Conservation (phyloP, 2,329 filamentous ascomycete genomes). For the Ascochyta pisi region DNA sequence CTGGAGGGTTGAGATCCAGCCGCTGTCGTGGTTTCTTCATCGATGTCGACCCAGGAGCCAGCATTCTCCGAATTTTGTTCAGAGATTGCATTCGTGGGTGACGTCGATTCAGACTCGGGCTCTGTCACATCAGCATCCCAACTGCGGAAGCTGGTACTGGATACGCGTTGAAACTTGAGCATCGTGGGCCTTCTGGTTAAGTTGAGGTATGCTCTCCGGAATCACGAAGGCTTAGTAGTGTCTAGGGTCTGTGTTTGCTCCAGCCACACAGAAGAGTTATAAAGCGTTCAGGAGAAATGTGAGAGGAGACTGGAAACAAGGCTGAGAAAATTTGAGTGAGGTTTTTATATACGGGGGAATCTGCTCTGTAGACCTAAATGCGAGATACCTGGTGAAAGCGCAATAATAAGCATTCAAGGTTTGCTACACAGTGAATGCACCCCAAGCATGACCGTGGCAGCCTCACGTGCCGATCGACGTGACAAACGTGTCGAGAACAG, state of each 20-base stretch:
- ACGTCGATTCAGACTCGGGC: neutral
- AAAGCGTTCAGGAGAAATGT: too few species aligned
- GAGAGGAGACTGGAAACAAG: too few species aligned
- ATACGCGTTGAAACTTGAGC: neutral
- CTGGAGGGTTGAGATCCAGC: neutral
- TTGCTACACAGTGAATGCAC: slow-evolving; percentile 4
- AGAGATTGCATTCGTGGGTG: neutral
- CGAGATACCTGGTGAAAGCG: slow-evolving; percentile 1
- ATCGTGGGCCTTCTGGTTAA: neutral
- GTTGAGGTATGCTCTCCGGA: too few species aligned
- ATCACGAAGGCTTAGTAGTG: too few species aligned
- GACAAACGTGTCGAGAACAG: neutral
- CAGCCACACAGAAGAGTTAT: too few species aligned
- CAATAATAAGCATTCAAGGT: neutral
- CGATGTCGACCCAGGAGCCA: neutral
- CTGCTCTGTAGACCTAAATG: neutral
- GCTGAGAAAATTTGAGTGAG: neutral
- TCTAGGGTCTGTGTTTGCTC: too few species aligned
- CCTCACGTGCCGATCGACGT: neutral
- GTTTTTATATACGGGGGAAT: neutral
- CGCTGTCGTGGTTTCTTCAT: neutral
- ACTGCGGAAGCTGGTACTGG: neutral
- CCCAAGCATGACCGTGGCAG: neutral
- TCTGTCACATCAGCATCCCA: neutral
- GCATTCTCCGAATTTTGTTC: neutral